Base-by-base conservation (phyloP, 2,329 filamentous ascomycete genomes). In the Myrmaecium sp. region DNA sequence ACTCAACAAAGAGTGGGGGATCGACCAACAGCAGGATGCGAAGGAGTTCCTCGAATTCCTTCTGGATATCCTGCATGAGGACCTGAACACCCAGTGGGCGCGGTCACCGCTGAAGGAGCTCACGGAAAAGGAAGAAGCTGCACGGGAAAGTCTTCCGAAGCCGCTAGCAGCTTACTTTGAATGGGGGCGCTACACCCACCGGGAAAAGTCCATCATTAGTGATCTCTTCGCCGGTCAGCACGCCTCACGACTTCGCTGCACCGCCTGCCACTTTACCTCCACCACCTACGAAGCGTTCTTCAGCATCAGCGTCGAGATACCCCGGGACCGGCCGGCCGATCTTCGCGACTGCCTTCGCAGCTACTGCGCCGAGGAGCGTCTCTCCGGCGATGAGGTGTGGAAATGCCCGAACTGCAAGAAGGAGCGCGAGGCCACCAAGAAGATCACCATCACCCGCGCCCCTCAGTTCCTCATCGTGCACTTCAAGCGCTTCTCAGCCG, bases 1-100 rank as follows among this genome's bases (percentile, higher is more conserved):
- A 11, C 53, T 74, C 36, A 69, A 69, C 31, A 60, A 66, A 5
- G 62, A 69, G 37, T 89, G 83, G 57, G 79, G 74, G 9, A 74
- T 80, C 21, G 61, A 63, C 14, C 58, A 70, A 26, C 86, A 95
- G 46, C 89, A 95, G 52, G 89, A 98, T 43, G 77, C 83, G 2
- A 78, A 84, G 36, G 89, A 95, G 42, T 92, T 92, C 38, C 73
- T 86, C 37, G 71, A 73, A 23, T 93, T 91, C 43, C 51, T 94
- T 14, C 63, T 92, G 19, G 73, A 80, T 28, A 74, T 77, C 36
- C 60, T 95, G 8, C 76, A 86, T 39, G 79, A 89, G 44, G 89
- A 98, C 51, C 73, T 91, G 4, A 91, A 93, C 46, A 52, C 62
- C 5, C 63, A 66, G 16, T 77, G 70, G 58, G 59, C 68, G 33